These are phyloP conservation scores for Nowakowskiella sp. DNA, from an alignment of 192 early-diverging fungal genomes.

Conservation along the genomic window DNA sequence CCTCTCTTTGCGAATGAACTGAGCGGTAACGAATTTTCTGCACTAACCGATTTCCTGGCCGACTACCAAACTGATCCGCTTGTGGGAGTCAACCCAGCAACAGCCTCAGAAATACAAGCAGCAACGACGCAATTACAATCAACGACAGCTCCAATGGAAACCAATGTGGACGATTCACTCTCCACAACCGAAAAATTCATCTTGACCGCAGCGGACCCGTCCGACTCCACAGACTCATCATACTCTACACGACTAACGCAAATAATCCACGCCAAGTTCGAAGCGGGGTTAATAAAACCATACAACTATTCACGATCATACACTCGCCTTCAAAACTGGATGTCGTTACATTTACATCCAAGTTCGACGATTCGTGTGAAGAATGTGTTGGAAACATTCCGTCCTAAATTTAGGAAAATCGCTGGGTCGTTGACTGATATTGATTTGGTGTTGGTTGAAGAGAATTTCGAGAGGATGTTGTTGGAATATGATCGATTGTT, in stretches of 20 bases:
- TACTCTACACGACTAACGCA: conserved; percentile 82
- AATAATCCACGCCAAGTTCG: conserved; percentile 91
- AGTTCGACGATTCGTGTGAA: conserved; percentile 68
- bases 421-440: conserved; percentile 87
- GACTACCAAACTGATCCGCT: conserved; percentile 2
- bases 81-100: neutral
- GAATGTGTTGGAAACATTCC: conserved; percentile 79
- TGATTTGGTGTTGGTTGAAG: conserved; percentile 90
- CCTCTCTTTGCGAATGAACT: conserved; percentile 69
- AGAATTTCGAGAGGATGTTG: conserved; percentile 88
- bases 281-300: conserved; percentile 92
- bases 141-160: conserved; percentile 9
- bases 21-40: conserved; percentile 74
- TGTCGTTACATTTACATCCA: conserved; percentile 78
- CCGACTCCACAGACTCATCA: conserved; percentile 62
- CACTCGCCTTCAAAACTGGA: conserved; percentile 77
- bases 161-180: conserved; percentile 13
- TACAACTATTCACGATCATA: conserved; percentile 94
- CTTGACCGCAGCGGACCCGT: conserved; percentile 86
- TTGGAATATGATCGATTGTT: conserved; percentile 95
- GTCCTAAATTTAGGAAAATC: conserved; percentile 79
- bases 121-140: conserved; percentile 29
- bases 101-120: conserved; percentile 13
- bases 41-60: conserved; percentile 52
- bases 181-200: conserved; percentile 77